Evolutionary conservation across 345 rosid genomes (phyloP).

Genomic region (Eutrema heterophyllum): DNA sequence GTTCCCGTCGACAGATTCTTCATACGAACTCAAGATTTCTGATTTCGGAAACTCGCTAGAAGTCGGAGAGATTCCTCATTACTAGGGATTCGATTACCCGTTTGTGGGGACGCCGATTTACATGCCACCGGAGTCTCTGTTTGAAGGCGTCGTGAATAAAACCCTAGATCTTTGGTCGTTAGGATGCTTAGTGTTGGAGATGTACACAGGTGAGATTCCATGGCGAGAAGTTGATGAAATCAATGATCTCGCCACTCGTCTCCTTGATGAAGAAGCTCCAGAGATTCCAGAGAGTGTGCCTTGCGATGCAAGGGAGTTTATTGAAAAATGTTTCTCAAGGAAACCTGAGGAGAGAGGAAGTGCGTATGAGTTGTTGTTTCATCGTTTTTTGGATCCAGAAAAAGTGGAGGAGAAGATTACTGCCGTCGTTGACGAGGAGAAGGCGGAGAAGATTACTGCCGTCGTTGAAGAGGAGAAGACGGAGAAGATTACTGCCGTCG

Average conservation of each 20-base stretch:
- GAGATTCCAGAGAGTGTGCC: neutral
- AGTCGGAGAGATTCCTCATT: neutral
- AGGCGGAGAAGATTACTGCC: neutral
- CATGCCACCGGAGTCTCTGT: neutral
- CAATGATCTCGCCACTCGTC: neutral
- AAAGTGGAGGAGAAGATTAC: too few species aligned
- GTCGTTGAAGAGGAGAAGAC: too few species aligned
- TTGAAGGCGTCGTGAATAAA: neutral
- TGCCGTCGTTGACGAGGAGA: too few species aligned
- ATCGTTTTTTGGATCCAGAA: neutral
- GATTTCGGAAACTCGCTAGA: neutral
- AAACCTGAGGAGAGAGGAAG: slow-evolving; percentile 5
- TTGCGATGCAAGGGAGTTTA: neutral
- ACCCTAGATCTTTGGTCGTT: neutral
- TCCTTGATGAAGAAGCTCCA: neutral
- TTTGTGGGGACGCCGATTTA: neutral
- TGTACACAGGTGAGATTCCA: neutral
- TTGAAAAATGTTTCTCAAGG: neutral
- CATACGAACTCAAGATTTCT: neutral
- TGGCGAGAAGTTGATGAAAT: neutral
- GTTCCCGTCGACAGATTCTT: neutral
- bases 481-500: too few species aligned
- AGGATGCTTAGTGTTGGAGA: neutral
- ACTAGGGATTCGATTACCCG: neutral
- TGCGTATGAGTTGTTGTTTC: neutral